A percentile compares a stretch with the other conserved stretches of the same genome.
These are phyloP conservation scores for Ophiosphaerella herpotricha DNA, from an alignment of 2,329 filamentous ascomycete species.

Conservation along the genomic window DNA sequence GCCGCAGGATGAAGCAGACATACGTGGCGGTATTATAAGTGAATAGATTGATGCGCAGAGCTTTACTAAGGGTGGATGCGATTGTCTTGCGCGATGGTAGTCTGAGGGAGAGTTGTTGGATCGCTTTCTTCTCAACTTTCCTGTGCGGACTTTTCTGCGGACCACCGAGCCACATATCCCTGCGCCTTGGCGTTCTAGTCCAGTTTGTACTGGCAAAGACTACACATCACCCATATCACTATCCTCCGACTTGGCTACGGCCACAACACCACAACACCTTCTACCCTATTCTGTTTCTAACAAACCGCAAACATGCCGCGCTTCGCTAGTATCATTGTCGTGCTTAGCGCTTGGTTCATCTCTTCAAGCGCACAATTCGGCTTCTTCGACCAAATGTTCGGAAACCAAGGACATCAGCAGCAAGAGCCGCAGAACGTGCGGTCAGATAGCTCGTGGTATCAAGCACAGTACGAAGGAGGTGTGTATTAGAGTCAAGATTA, in stretches of 20 bases:
- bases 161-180: slow-evolving; percentile 22
- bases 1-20: background rate
- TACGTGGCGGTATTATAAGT: slow-evolving; percentile 6
- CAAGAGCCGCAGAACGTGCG: slow-evolving; percentile 76
- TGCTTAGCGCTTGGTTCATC: slow-evolving; percentile 60
- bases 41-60: background rate
- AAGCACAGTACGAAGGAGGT: slow-evolving; percentile 71
- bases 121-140: slow-evolving; percentile 12
- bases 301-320: slow-evolving; percentile 36
- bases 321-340: slow-evolving; percentile 35
- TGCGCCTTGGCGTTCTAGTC: slow-evolving; percentile 12
- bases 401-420: slow-evolving; percentile 62
- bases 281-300: background rate
- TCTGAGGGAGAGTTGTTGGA: background rate
- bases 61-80: background rate
- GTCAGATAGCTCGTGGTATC: slow-evolving; percentile 83
- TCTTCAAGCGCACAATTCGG: slow-evolving; percentile 80
- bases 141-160: slow-evolving; percentile 29
- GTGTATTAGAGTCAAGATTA: slow-evolving; percentile 22
- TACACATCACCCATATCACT: slow-evolving; percentile 21
- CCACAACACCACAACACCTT: slow-evolving; percentile 9
- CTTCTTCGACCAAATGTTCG: slow-evolving; percentile 99
- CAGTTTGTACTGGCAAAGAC: slow-evolving; percentile 6
- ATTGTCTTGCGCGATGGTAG: background rate
- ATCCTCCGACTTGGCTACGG: slow-evolving; percentile 30